These are phyloP conservation scores for Paraphoma sp. DNA, from an alignment of 2,329 filamentous ascomycete species.

Conservation along the genomic window DNA sequence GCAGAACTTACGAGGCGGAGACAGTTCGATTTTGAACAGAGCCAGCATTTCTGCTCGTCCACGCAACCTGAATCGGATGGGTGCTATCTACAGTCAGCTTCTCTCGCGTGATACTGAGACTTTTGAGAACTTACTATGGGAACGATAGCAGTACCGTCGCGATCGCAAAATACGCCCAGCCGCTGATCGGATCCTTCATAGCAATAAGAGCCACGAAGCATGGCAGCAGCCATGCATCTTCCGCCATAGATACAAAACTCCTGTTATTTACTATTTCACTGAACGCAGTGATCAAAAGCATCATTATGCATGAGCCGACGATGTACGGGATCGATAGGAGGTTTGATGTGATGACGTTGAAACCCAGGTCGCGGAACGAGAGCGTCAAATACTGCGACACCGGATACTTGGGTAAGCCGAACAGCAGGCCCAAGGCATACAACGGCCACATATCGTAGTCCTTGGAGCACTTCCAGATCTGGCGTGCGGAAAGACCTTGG, in stretches of 20 bases:
- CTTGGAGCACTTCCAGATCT: slow-evolving; percentile 23
- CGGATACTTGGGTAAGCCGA: slow-evolving; percentile 18
- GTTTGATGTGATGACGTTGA: slow-evolving; percentile 67
- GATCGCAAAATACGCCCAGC: not conserved
- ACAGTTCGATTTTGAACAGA: slow-evolving; percentile 14
- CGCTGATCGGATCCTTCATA: not conserved
- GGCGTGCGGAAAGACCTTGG: slow-evolving; percentile 50
- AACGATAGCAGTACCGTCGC: not conserved
- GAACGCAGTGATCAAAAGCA: slow-evolving; percentile 16
- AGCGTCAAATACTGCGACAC: slow-evolving; percentile 53
- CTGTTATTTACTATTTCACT: slow-evolving; percentile 16
- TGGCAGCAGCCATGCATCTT: not conserved
- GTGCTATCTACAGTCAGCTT: not conserved
- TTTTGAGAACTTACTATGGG: not conserved
- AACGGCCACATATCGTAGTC: slow-evolving; percentile 35
- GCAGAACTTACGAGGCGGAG: slow-evolving; percentile 3
- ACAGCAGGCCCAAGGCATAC: slow-evolving; percentile 24
- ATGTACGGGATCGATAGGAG: slow-evolving; percentile 61
- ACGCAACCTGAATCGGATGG: slow-evolving; percentile 10
- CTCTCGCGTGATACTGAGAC: not conserved
- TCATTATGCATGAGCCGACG: slow-evolving; percentile 8
- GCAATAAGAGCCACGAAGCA: not conserved
- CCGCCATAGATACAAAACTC: slow-evolving; percentile 10
- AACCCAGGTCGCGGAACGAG: slow-evolving; percentile 63
- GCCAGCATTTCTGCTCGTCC: slow-evolving; percentile 9